Evolutionary conservation across 2,329 filamentous ascomycete genomes (phyloP), one percentile per base, ranked within the genome.

Genomic region (Fusarium staphyleae): DNA sequence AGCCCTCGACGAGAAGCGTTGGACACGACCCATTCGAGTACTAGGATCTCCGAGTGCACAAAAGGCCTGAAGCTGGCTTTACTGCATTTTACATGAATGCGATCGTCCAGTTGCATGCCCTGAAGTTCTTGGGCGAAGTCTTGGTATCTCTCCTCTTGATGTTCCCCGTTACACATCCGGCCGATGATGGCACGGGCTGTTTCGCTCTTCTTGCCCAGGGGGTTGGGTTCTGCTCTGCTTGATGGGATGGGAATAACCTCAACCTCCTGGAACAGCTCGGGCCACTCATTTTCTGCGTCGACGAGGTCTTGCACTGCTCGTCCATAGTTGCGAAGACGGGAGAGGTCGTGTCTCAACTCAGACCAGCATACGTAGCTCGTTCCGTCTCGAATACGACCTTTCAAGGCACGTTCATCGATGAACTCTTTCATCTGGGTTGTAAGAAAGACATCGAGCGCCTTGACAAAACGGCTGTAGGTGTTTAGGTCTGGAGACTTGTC

Each of bases 1-100:
- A 54, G 19, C 0, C 8, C 22, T 5, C 34, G 32, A 1, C 42
- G 42, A 48, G 1, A 71, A 3, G 30, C 43, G 5, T 53, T 50
- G 12, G 43, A 28, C 13, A 66, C 40, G 11, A 69, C 29, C 29
- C 68, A 66, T 12, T 69, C 62, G 9, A 71, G 62, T 0, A 75
- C 56, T 0, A 74, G 54, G 0, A 74, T 48, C 36, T 77, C 75
- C 1, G 71, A 66, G 39, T 78, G 75, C 0, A 78, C 74, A 5
- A 55, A 52, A 0, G 72, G 71, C 4, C 8, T 66, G 29, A 70
- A 72, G 0, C 13, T 24, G 0, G 9, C 0, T 2, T 48, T 61
- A 1, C 48, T 29, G 26, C 61, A 64, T 24, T 66, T 48, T 0
- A 3, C 1, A n/a, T 50, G 13, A 5, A 73, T 70, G 1, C 63